Evolutionary conservation across 73 alveolate species (phyloP), one percentile per base, ranked within the genome.

Genomic region (Halteria grandinella): DNA sequence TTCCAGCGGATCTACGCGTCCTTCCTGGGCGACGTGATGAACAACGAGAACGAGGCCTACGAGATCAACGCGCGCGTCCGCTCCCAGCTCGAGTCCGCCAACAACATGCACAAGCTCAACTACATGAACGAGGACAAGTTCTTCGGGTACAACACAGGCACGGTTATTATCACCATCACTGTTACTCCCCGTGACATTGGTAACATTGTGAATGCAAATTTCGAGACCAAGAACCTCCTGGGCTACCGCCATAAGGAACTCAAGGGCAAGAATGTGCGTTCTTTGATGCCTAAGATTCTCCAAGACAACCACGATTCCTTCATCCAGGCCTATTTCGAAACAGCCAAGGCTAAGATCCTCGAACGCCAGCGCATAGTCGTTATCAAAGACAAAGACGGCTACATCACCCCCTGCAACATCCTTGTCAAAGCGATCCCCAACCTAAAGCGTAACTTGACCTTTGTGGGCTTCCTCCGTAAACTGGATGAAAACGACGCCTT

Each of bases 351-450:
- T 1, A 70, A 70, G 37, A 49, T 70, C 17, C 3, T 70, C 10
- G 84, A 70, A 27, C 23, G 6, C 25, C 21, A 36, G 33, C 27
- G 73, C n/a, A 29, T 31, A 10, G 71, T 70, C 7, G 8, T 70
- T n/a, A 73, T 48, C 12, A 70, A 70, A 21, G 39, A 31, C 21
- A 70, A 70, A 29, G 17, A 51, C 1, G 73, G 73, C 11, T 50
- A 11, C 54, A 32, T 70, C 8, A 29, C 52, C 8, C 64, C 69
- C 21, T 41, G 49, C 17, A 45, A 70, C 31, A 32, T 70, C 21
- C 60, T 70, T 4, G 84, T 70, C 14, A 70, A 70, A 50, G 84
- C 73, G 11, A 49, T 70, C n/a, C 84, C 84, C 1, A 43, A 20
- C 50, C 59, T 70, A 27, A 12, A 70, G 39, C n/a, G 51, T 6